A percentile compares a stretch with the other conserved stretches of the same genome.
Evolutionary conservation across 257 asterid species (phyloP).

Genomic region (Solanum commersonii): DNA sequence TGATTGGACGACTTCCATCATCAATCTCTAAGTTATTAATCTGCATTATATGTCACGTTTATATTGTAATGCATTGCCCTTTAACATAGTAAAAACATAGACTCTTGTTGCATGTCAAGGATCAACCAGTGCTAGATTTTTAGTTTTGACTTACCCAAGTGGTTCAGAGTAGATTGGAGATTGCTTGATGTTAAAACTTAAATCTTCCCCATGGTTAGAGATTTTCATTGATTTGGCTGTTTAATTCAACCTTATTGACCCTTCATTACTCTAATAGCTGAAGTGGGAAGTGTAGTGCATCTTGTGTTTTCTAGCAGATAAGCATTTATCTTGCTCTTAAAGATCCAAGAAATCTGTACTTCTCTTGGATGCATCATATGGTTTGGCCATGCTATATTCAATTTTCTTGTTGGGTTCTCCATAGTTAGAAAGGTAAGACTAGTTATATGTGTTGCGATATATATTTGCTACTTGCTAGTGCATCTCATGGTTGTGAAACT

Average conservation of each 20-base stretch:
- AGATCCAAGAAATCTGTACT: neutral
- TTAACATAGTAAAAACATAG: neutral
- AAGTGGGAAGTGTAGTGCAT: neutral
- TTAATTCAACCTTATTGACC: neutral
- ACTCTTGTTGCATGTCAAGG: neutral
- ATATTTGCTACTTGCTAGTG: neutral
- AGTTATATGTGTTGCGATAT: neutral
- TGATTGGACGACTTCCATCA: conserved; percentile 3
- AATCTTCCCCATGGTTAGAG: neutral
- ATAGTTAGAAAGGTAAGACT: neutral
- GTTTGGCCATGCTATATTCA: neutral
- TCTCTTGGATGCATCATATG: neutral
- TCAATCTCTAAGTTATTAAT: neutral
- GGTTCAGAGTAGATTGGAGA: neutral
- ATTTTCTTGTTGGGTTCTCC: neutral
- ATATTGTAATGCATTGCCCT: neutral
- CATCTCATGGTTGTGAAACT: neutral
- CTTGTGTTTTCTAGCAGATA: neutral
- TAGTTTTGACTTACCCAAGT: neutral
- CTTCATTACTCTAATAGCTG: neutral
- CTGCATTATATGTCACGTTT: neutral
- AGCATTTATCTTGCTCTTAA: neutral
- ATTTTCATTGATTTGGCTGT: neutral
- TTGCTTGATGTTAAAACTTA: neutral
- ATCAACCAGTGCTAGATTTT: neutral